Conservation (phyloP, 2,329 filamentous ascomycete species). For the Myriosclerotinia curreyana region DNA sequence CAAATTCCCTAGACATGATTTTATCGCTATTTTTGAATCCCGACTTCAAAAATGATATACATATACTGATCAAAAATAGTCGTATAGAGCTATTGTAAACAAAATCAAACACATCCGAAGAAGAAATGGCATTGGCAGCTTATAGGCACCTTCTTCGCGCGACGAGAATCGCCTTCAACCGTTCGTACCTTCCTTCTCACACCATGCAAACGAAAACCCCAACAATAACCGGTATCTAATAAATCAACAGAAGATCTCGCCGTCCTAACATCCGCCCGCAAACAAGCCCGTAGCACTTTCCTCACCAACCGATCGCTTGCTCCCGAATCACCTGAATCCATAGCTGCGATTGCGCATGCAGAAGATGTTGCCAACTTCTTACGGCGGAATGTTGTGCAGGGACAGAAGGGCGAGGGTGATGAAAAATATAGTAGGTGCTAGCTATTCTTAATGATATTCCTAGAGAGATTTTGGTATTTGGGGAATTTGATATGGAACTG, state of each 20-base stretch:
- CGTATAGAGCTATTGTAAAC: neutral
- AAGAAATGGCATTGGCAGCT: constrained; percentile 64
- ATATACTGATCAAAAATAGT: neutral
- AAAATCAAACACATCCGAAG: constrained; percentile 18
- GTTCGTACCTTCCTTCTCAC: constrained; percentile 45
- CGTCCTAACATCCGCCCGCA: constrained; percentile 66
- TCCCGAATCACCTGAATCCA: constrained; percentile 55
- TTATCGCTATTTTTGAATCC: neutral
- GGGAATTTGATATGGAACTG: neutral
- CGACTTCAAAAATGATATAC: neutral
- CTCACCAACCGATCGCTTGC: constrained; percentile 60
- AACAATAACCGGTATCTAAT: constrained; percentile 19
- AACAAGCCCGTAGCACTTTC: constrained; percentile 72
- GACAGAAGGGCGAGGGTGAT: constrained; percentile 49
- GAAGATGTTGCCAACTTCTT: constrained; percentile 79
- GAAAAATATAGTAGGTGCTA: constrained; percentile 58
- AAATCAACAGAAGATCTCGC: constrained; percentile 62
- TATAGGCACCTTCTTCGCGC: constrained; percentile 82
- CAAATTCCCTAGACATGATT: neutral
- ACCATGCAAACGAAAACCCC: neutral
- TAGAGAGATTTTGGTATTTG: neutral
- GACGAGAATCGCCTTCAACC: constrained; percentile 77
- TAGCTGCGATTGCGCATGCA: constrained; percentile 70
- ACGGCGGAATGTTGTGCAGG: constrained; percentile 84
- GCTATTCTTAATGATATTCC: neutral